Base-by-base conservation (phyloP, 306 rosid genomes). In the Hippophae gyantsensis region DNA sequence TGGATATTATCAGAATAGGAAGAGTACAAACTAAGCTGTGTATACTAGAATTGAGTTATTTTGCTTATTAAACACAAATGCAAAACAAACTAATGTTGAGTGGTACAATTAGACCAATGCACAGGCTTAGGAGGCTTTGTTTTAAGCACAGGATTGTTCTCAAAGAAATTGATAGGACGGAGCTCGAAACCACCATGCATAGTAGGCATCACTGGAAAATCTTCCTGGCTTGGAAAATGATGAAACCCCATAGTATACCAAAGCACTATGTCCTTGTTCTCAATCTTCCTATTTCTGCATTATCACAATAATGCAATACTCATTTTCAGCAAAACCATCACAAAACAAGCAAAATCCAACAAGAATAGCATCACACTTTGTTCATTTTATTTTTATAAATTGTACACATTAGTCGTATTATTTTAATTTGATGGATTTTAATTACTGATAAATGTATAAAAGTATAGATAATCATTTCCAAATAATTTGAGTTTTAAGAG, bases 151-250 rank as follows among this genome's bases (percentile, higher is more conserved):
- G 93, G 84, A 58, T 78, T 85, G 66, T 80, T 79, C 65, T 85
- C 86, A 42, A 85, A 85, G 75, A 85, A 84, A 72, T 85, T 85
- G 6, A 83, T 79, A 7, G 93, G 86, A 42, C 83, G 76, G 18
- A 85, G 61, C 69, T 85, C 92, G 69, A 81, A 67, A 47, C 42
- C 67, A 52, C 45, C 38, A 4, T 14, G 81, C 67, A 81, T 55
- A 7, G 74, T 67, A 11, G 85, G 85, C 90, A 84, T 84, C 68
- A 79, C 56, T 11, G 92, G 87, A 47, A 74, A 84, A 47, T 81
- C 92, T n/a, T 84, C 92, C 23, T 84, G 87, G 51, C 73, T 56
- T 7, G 87, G 85, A 32, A 70, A 76, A 65, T 84, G 92, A 60
- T 81, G 87, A 47, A 84, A 69, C 13, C 85, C 87, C 54, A 70